Base-by-base conservation (phyloP, 2,329 filamentous ascomycete genomes). In the Cytospora piceae region DNA sequence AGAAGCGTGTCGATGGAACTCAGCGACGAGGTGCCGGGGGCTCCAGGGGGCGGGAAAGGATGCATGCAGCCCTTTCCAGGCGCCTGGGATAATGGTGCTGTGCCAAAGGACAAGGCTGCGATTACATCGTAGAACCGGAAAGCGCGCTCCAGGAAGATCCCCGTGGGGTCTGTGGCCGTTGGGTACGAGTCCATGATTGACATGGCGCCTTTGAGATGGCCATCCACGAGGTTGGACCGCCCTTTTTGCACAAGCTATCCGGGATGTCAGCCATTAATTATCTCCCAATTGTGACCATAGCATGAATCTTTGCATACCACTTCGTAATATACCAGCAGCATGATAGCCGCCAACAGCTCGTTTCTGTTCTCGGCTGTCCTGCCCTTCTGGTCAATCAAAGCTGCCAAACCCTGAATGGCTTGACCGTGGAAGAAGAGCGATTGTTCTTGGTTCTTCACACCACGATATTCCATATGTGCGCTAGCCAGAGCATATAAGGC, bases 401-500 rank as follows among this genome's bases (percentile, higher is more conserved):
- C 78, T 1, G 85, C 82, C 46, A 89, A 75, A 0, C 84, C 85
- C 69, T 85, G 82, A 29, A 89, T 83, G 14, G 86, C 85, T 71
- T 81, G 80, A 66, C 83, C 87, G 68, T 89, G 86, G 68, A 87
- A 88, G 67, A 82, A 81, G 1, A 87, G 74, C 42, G 85, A 87
- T 70, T 82, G 84, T 70, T 88, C 85, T 24, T 77, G 73, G 27
- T 81, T 83, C 31, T 81, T 76, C 7, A 85, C 77, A 2, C 84
- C 84, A 31, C 85, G 78, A 58, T 85, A 92, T 69, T 94, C 90
- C 65, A 96, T 80, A 74, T 97, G 95, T 66, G 93, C 94, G 64
- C 90, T 91, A 0, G 92, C 87, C 9, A 97, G 80, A 0, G 93
- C 93, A 66, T 92, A 93, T 67, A 97, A 90, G 12, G 93, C 92